These are phyloP conservation scores for Termitomyces sp. DNA, from an alignment of 768 basidiomycete genomes.

Conservation along the genomic window DNA sequence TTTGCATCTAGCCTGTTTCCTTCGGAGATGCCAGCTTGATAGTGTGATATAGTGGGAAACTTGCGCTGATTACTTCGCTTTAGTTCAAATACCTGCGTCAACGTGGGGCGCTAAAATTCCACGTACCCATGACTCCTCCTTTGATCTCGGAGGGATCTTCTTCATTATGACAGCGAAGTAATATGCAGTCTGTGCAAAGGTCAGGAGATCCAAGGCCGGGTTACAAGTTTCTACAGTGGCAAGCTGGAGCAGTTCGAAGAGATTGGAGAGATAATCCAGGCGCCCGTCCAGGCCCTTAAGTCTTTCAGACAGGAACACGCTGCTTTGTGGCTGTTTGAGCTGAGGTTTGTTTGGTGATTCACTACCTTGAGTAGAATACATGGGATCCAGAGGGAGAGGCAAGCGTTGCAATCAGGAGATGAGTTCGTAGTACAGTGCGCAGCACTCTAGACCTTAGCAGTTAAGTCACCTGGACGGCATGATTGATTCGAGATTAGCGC, in stretches of 20 bases:
- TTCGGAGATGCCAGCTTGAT: neutral
- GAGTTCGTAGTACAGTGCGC: neutral
- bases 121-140: neutral
- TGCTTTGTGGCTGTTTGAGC: neutral
- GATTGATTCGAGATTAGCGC: neutral
- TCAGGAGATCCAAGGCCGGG: constrained; percentile 32
- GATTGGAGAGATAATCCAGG: constrained; percentile 25
- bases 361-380: neutral
- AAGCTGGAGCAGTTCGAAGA: constrained; percentile 38
- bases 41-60: neutral
- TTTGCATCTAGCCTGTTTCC: neutral
- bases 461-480: neutral
- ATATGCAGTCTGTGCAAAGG: constrained; percentile 30
- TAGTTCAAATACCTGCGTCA: neutral
- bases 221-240: constrained; percentile 34
- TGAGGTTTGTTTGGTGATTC: neutral
- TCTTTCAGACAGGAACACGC: constrained; percentile 21
- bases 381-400: neutral
- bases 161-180: constrained; percentile 38
- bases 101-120: neutral
- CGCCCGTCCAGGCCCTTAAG: constrained; percentile 33
- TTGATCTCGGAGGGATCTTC: neutral
- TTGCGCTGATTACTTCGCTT: neutral
- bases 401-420: neutral
- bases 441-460: neutral